phyloP scores from a whole-genome alignment of 2,329 filamentous ascomycete genomes.

The Cercospora zeae-maydis region DNA sequence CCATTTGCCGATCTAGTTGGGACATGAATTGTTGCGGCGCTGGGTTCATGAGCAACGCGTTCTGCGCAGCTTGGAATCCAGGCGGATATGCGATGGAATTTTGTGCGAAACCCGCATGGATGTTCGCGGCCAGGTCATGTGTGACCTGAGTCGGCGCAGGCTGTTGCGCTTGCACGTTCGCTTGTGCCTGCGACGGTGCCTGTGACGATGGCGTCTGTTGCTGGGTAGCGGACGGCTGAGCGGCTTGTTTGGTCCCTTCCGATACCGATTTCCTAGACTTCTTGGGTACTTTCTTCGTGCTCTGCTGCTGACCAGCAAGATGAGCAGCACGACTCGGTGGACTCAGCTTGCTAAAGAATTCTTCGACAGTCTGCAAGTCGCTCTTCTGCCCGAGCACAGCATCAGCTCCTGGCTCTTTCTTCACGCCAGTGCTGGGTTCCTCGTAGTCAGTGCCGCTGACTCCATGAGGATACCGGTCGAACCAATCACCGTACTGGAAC shows the following conservation, averaged over 20 bases:
- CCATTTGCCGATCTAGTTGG: conserved; percentile 70
- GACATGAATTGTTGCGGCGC: conserved; percentile 52
- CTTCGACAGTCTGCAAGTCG: conserved; percentile 88
- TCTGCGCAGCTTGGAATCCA: conserved; percentile 32
- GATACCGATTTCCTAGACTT: conserved; percentile 33
- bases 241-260: conserved; percentile 21
- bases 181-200: conserved; percentile 19
- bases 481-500: conserved; percentile 98
- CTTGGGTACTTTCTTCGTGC: conserved; percentile 34
- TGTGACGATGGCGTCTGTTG: conserved; percentile 27
- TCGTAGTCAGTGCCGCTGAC: conserved; percentile 81
- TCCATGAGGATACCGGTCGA: conserved; percentile 88
- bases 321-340: conserved; percentile 49
- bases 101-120: conserved; percentile 33
- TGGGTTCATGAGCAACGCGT: conserved; percentile 31
- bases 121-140: conserved; percentile 24
- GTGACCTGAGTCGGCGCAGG: conserved; percentile 20
- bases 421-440: conserved; percentile 61
- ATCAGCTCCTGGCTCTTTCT: conserved; percentile 78
- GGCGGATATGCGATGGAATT: conserved; percentile 47
- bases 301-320: conserved; percentile 26
- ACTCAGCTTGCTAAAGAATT: conserved; percentile 82
- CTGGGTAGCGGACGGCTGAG: conserved; percentile 20
- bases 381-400: conserved; percentile 84
- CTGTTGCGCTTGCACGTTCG: not conserved